Conservation (phyloP, 169 alveolate genomes). For the Eimeria maxima region DNA sequence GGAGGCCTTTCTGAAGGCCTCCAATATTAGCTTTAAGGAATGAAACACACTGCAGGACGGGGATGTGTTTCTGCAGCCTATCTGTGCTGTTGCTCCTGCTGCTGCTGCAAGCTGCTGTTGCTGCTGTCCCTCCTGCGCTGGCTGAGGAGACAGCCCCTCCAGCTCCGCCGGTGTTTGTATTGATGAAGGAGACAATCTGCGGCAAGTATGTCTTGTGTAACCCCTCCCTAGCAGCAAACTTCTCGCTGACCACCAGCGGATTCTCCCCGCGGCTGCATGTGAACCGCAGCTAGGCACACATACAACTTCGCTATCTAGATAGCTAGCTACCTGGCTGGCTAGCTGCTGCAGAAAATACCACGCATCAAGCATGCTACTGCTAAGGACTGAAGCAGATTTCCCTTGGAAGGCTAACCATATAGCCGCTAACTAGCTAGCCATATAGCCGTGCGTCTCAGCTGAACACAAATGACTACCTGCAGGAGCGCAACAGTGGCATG, state of each 20-base stretch:
- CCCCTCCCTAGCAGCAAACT: constrained; percentile 91
- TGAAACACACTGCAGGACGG: constrained; percentile 52
- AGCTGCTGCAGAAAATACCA: neutral
- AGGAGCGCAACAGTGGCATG: too few species aligned
- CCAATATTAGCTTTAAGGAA: neutral
- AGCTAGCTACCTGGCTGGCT: neutral
- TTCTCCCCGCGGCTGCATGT: constrained; percentile 84
- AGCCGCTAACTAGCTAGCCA: neutral
- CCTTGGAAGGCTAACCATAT: neutral
- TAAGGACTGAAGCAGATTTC: neutral
- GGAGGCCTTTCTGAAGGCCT: constrained; percentile 24
- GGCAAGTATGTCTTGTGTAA: constrained; percentile 37
- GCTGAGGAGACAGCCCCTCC: neutral
- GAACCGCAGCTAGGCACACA: neutral
- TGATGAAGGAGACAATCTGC: constrained; percentile 68
- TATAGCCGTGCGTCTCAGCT: neutral
- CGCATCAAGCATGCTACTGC: too few species aligned
- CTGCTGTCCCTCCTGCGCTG: constrained; percentile 3
- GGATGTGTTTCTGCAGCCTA: constrained; percentile 6
- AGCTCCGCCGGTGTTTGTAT: constrained; percentile 58
- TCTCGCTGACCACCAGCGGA: constrained; percentile 91
- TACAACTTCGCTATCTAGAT: neutral
- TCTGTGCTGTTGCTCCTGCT: constrained; percentile 36
- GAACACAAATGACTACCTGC: neutral
- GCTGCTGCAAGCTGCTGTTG: constrained; percentile 28